phyloP scores from a whole-genome alignment of 129 eudicot species.

The sunflower (Helianthus annuus) region DNA sequence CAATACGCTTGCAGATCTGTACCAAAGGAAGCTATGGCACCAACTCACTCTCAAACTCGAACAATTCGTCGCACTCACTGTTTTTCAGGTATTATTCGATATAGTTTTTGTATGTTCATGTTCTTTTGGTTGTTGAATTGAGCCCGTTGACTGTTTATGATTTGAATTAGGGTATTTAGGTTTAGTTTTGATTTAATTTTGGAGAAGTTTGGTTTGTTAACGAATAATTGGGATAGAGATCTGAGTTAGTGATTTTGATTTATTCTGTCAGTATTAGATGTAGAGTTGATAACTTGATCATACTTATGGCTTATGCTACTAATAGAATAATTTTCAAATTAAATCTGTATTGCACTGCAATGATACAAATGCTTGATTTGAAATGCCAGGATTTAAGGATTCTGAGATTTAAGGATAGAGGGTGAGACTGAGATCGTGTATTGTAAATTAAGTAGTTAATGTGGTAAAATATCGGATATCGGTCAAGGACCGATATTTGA shows the following conservation, averaged over 20 bases:
- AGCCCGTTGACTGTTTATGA: not conserved
- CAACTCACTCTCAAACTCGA: conserved; percentile 91
- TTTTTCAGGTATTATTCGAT: conserved; percentile 53
- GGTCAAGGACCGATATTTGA: too few species aligned
- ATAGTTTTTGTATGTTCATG: not conserved
- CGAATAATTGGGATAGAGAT: conserved; percentile 28
- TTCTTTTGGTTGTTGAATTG: conserved; percentile 6
- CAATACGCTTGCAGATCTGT: conserved; percentile 79
- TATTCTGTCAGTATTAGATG: conserved; percentile 1
- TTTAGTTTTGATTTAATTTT: conserved; percentile 12
- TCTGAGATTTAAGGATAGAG: not conserved
- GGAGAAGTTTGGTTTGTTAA: not conserved
- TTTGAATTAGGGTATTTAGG: conserved; percentile 4
- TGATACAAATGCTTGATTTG: not conserved
- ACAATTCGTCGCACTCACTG: conserved; percentile 76
- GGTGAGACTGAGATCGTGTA: conserved; percentile 16
- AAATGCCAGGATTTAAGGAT: not conserved
- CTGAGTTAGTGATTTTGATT: conserved; percentile 1
- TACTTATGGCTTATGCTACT: not conserved
- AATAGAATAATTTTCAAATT: conserved; percentile 1
- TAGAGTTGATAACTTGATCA: not conserved
- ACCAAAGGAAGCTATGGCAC: conserved; percentile 91
- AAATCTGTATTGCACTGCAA: not conserved
- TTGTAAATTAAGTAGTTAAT: not conserved
- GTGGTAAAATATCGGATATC: too few species aligned